Evolutionary conservation across 805 yeast species (phyloP), one percentile per base, ranked within the genome.

Genomic region (Hanseniaspora jakobsenii): DNA sequence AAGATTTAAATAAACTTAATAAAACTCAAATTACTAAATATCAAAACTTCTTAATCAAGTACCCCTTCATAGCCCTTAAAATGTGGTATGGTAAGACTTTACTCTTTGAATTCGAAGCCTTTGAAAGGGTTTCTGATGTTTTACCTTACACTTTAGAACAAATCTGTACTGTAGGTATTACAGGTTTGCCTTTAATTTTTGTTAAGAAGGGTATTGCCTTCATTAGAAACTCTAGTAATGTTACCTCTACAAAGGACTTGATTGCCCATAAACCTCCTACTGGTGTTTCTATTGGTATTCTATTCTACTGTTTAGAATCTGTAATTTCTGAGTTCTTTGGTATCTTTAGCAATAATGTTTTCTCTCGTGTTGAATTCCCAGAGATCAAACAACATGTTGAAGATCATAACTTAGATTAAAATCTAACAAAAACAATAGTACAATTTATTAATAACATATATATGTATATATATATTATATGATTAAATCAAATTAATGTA

Each of bases 201-300:
- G 28, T 40, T 10, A 46, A 46, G 31, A 39, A 39, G 31, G 21
- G 31, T 16, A 18, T 39, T 19, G 17, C 38, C 9, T 40, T 38
- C 16, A 39, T 46, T 6, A 34, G 27, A 31, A 40, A n/a, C n/a
- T n/a, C n/a, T n/a, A n/a, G n/a, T n/a, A n/a, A 40, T 21, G 44
- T 39, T n/a, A n/a, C 38, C 10, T n/a, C n/a, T n/a, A n/a, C n/a
- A n/a, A n/a, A n/a, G n/a, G n/a, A n/a, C 5, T 36, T 17, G 3
- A 29, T 18, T 21, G 38, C 28, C 9, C 17, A 16, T 13, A 35
- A 34, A 22, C 35, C 39, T 10, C 26, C 45, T 6, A 35, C 51
- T 3, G 60, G 62, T 28, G 60, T 61, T 32, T 61, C 64, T 4
- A 44, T 61, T 18, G 63, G 62, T 14, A 58, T 61, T 22, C 58